These are phyloP conservation scores for Cylindrotheca fusiformis DNA, from an alignment of 108 stramenopile species.

Conservation along the genomic window DNA sequence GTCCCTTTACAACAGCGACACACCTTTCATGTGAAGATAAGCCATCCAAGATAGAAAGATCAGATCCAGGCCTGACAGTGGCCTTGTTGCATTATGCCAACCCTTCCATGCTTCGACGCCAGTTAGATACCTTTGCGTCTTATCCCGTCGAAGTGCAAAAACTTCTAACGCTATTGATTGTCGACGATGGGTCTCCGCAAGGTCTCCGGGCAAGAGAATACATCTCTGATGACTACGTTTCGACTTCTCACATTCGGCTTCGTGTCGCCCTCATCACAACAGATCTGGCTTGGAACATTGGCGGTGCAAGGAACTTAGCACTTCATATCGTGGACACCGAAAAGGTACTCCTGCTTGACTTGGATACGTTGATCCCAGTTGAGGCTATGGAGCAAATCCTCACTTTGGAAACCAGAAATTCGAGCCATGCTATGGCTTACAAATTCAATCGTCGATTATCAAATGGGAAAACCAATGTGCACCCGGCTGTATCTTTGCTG, in stretches of 20 bases:
- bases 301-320: slow-evolving; percentile 3
- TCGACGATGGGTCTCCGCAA: slow-evolving; percentile 7
- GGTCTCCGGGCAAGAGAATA: neutral
- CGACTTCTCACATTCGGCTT: neutral
- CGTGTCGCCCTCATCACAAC: neutral
- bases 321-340: neutral
- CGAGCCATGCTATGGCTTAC: neutral
- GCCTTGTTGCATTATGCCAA: slow-evolving; percentile 24
- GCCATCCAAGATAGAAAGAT: neutral
- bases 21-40: slow-evolving; percentile 2
- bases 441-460: neutral
- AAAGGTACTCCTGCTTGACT: neutral
- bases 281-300: slow-evolving; percentile 5
- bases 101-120: slow-evolving; percentile 22
- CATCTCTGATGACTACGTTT: too few relatives aligned
- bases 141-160: slow-evolving; percentile 16
- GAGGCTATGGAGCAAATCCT: neutral
- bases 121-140: slow-evolving; percentile 15
- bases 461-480: slow-evolving; percentile 2
- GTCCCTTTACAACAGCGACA: too few relatives aligned
- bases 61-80: slow-evolving; percentile 19
- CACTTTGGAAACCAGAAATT: neutral
- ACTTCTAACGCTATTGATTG: slow-evolving; percentile 4
- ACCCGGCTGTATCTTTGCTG: neutral
- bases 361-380: slow-evolving; percentile 1